Conservation (phyloP, 2,329 filamentous ascomycete species). For the Penicillium corylophilum region DNA sequence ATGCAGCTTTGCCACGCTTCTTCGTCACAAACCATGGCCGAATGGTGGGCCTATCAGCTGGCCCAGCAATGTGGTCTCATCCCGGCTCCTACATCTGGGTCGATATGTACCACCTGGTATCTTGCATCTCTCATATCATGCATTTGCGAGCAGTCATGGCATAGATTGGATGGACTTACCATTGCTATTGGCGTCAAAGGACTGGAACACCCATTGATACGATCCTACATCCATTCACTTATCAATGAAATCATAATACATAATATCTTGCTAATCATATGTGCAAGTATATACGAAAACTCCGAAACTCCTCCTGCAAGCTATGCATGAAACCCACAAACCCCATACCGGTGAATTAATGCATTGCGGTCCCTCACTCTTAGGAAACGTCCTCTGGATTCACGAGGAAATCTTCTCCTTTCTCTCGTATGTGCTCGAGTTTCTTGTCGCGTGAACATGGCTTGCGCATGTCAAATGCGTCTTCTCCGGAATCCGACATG, state of each 20-base stretch:
- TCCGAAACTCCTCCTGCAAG: background rate
- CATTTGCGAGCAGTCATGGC: background rate
- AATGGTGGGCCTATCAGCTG: background rate
- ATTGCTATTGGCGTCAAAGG: background rate
- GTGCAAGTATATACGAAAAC: background rate
- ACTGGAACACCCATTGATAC: background rate
- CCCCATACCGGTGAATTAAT: background rate
- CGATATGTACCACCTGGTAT: background rate
- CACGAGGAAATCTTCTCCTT: conserved; percentile 77
- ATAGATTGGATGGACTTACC: background rate
- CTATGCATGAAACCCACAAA: background rate
- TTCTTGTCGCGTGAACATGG: conserved; percentile 77
- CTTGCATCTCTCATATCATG: background rate
- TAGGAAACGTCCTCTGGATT: conserved; percentile 72
- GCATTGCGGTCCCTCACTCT: background rate
- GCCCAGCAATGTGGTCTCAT: background rate
- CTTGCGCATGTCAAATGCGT: conserved; percentile 97
- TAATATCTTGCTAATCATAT: background rate
- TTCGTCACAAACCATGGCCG: background rate
- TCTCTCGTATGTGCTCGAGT: conserved; percentile 71
- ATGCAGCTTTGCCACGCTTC: background rate
- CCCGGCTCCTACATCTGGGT: background rate
- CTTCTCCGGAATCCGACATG: conserved; percentile 62
- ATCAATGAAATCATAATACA: background rate
- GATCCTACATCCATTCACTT: background rate